Percentiles rank a stretch among this genome's conserved stretches.
Evolutionary conservation across 2,329 filamentous ascomycete species (phyloP).

Genomic region (Alternaria arborescens): DNA sequence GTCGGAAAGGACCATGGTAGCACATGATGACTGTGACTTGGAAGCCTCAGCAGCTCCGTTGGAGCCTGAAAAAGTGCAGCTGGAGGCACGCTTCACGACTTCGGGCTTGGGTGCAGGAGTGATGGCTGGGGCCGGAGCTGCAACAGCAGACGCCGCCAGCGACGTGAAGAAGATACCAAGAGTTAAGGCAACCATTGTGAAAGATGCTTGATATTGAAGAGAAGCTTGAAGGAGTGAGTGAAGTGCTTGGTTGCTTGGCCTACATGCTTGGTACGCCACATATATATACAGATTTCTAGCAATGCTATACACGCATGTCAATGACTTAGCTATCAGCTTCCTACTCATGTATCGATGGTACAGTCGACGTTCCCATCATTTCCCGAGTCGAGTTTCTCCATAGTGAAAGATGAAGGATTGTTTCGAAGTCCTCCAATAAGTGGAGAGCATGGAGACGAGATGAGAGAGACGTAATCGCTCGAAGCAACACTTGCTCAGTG

Average conservation of each 20-base stretch:
- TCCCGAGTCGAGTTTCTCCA: constrained; percentile 2
- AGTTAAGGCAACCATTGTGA: constrained; percentile 25
- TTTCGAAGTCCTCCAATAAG: constrained; percentile 15
- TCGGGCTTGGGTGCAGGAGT: constrained; percentile 27
- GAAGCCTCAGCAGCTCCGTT: constrained; percentile 56
- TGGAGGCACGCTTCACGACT: constrained; percentile 33
- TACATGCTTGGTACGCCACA: constrained; percentile 20
- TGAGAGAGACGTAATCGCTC: background rate
- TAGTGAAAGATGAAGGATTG: constrained; percentile 20
- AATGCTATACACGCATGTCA: background rate
- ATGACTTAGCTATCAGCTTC: background rate
- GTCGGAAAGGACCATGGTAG: constrained; percentile 63
- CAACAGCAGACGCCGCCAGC: constrained; percentile 31
- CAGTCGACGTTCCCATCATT: constrained; percentile 7
- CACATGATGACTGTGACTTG: constrained; percentile 60
- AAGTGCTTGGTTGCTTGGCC: constrained; percentile 23
- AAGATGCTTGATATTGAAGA: constrained; percentile 7
- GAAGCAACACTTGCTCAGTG: constrained; percentile 1
- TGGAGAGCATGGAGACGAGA: background rate
- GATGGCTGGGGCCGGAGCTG: constrained; percentile 36
- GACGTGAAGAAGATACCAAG: constrained; percentile 25
- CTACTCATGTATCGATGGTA: background rate
- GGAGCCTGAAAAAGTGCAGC: constrained; percentile 63
- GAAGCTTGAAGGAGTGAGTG: constrained; percentile 13
- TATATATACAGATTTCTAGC: constrained; percentile 16